phyloP scores from a whole-genome alignment of 768 basidiomycete genomes.

The Cyathus striatus region DNA sequence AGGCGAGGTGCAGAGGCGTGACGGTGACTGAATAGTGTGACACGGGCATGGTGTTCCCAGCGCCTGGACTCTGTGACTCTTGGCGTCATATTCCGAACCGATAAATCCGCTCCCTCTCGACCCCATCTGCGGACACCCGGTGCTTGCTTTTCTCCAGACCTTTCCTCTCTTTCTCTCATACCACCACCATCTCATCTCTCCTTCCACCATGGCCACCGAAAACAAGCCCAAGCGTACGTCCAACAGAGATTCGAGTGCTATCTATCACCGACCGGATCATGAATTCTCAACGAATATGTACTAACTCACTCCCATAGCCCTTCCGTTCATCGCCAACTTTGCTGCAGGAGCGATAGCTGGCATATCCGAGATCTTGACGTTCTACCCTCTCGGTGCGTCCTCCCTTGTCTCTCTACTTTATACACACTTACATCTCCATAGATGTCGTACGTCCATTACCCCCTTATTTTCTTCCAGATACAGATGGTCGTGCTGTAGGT shows the following conservation, averaged over 20 bases:
- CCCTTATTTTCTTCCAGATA: background rate
- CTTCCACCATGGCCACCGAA: constrained; percentile 17
- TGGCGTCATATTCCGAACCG: no score
- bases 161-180: no score
- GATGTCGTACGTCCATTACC: constrained; percentile 71
- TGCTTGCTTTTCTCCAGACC: no score
- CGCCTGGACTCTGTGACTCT: no score
- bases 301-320: constrained; percentile 37
- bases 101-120: no score
- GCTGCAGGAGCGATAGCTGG: constrained; percentile 96
- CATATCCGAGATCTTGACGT: constrained; percentile 75
- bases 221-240: constrained; percentile 26
- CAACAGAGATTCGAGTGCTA: no score
- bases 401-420: background rate
- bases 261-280: background rate
- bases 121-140: no score
- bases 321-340: constrained; percentile 87
- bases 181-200: no score
- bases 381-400: constrained; percentile 81
- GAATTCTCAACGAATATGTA: background rate
- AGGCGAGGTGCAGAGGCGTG: no score
- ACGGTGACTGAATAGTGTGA: no score
- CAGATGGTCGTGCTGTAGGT: constrained; percentile 47
- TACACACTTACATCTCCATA: constrained; percentile 17
- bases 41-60: no score